Conservation (phyloP, 2,329 filamentous ascomycete species). For the Neocucurbitaria cava region DNA sequence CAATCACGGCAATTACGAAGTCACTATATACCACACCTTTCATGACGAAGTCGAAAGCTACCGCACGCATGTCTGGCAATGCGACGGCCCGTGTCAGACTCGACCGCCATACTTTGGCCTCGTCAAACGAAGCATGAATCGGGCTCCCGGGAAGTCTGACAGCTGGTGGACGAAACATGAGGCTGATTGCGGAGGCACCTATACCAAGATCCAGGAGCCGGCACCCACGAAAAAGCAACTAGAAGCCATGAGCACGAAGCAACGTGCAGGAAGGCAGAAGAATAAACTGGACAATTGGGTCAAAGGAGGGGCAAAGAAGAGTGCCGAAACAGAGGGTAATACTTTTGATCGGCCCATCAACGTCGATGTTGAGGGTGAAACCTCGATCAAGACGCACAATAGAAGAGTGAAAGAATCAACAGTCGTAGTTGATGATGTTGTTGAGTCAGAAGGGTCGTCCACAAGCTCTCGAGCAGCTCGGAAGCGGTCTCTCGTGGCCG, state of each 20-base stretch:
- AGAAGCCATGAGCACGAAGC: slow-evolving; percentile 47
- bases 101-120: slow-evolving; percentile 53
- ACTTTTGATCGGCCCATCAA: slow-evolving; percentile 11
- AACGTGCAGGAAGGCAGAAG: slow-evolving; percentile 53
- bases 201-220: slow-evolving; percentile 52
- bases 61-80: slow-evolving; percentile 55
- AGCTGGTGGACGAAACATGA: slow-evolving; percentile 52
- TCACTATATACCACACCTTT: slow-evolving; percentile 55
- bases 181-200: slow-evolving; percentile 51
- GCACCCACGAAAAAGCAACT: slow-evolving; percentile 52
- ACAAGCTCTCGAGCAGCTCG: slow-evolving; percentile 11
- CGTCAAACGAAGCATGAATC: slow-evolving; percentile 56
- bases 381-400: slow-evolving; percentile 6
- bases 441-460: neutral
- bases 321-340: slow-evolving; percentile 14
- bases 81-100: slow-evolving; percentile 49
- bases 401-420: slow-evolving; percentile 14
- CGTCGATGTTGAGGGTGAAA: slow-evolving; percentile 15
- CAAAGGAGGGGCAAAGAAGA: slow-evolving; percentile 24
- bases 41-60: slow-evolving; percentile 57
- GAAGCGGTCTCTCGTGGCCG: slow-evolving; percentile 25
- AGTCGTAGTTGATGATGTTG: slow-evolving; percentile 5
- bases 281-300: slow-evolving; percentile 55
- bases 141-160: slow-evolving; percentile 51
- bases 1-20: slow-evolving; percentile 50